Conservation (phyloP, 768 basidiomycete genomes). For the Lactifluus volemus region DNA sequence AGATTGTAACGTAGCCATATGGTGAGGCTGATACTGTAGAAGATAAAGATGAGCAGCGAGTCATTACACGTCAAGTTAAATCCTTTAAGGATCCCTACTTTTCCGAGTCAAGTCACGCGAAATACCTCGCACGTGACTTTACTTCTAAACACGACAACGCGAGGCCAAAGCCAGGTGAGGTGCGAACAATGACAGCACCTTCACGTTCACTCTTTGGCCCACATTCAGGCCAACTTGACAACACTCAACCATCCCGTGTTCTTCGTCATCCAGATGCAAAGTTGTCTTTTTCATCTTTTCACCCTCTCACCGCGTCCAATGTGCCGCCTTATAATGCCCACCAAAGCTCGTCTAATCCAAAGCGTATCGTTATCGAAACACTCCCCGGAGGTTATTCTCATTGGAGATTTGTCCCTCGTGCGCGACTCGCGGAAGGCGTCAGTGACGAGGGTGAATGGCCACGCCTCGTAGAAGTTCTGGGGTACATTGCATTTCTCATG, state of each 20-base stretch:
- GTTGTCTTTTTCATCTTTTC: slow-evolving; percentile 67
- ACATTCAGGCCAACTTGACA: slow-evolving; percentile 58
- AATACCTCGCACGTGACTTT: not conserved
- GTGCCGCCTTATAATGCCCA: slow-evolving; percentile 18
- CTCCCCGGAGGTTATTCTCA: slow-evolving; percentile 37
- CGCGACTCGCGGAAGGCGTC: slow-evolving; percentile 47
- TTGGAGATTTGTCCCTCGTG: slow-evolving; percentile 76
- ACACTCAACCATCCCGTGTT: slow-evolving; percentile 50
- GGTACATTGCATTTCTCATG: slow-evolving; percentile 37
- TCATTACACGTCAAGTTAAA: not conserved
- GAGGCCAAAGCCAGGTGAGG: no score
- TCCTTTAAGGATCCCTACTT: no score
- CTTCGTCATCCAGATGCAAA: slow-evolving; percentile 50
- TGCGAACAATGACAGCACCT: not conserved
- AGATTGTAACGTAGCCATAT: slow-evolving; percentile 37
- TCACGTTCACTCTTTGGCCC: slow-evolving; percentile 29
- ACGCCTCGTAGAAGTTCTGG: slow-evolving; percentile 53
- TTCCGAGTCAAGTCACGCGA: not conserved
- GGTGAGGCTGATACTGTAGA: not conserved
- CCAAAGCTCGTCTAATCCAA: slow-evolving; percentile 42
- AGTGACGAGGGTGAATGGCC: slow-evolving; percentile 67
- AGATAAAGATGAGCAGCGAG: not conserved
- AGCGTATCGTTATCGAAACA: slow-evolving; percentile 69
- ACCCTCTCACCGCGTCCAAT: slow-evolving; percentile 45
- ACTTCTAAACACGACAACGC: not conserved